Percentiles rank a stretch among this genome's conserved stretches.
Conservation (phyloP, 305 asterid genomes). For the Striga hermonthica region DNA sequence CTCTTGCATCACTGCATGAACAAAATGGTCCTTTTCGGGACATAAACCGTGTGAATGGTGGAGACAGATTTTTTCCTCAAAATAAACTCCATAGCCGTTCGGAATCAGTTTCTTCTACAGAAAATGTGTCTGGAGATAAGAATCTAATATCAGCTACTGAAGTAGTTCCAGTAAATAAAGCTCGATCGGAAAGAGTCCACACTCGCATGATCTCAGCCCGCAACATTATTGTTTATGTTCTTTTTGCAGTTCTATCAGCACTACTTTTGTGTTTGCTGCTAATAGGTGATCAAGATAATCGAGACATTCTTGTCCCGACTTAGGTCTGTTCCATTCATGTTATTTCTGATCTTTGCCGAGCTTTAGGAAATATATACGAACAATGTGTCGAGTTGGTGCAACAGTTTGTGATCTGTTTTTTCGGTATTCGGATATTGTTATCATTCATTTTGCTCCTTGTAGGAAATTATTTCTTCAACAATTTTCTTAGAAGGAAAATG, state of each 20-base stretch:
- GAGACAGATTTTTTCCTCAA: slow-evolving; percentile 29
- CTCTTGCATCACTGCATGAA: slow-evolving; percentile 40
- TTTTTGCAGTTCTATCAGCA: slow-evolving; percentile 44
- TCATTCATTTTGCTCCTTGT: too few relatives aligned
- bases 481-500: too few relatives aligned
- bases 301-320: slow-evolving; percentile 61
- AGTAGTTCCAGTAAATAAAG: slow-evolving; percentile 30
- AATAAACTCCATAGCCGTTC: slow-evolving; percentile 41
- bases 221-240: slow-evolving; percentile 34
- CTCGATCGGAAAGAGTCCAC: slow-evolving; percentile 14
- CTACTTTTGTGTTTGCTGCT: slow-evolving; percentile 36
- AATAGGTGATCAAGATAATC: slow-evolving; percentile 39
- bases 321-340: slow-evolving; percentile 30
- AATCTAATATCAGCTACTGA: slow-evolving; percentile 33
- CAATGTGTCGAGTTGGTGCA: neutral
- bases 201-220: slow-evolving; percentile 20
- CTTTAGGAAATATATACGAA: slow-evolving; percentile 6
- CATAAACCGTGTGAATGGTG: slow-evolving; percentile 25
- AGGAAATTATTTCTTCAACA: too few relatives aligned
- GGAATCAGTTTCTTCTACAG: slow-evolving; percentile 74
- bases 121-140: slow-evolving; percentile 39
- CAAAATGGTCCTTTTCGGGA: slow-evolving; percentile 33
- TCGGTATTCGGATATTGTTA: too few relatives aligned
- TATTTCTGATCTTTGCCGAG: slow-evolving; percentile 12
- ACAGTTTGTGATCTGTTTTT: neutral